Evolutionary conservation across 2,329 filamentous ascomycete species (phyloP).

Genomic region (Alternaria sp.): DNA sequence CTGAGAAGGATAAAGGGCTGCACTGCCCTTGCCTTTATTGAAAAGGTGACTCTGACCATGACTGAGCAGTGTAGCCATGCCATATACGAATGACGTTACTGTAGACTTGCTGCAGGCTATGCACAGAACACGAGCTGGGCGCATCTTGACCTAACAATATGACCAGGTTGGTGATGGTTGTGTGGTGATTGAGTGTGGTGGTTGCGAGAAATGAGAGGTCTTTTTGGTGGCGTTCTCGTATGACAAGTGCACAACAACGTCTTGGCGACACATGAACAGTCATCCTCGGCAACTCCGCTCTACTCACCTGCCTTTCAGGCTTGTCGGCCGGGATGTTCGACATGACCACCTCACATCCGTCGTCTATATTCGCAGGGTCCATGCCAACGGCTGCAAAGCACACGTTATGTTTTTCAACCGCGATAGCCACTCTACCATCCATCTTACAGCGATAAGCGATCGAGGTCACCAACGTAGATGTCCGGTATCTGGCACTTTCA

Average conservation of each 20-base stretch:
- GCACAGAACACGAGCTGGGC: not conserved
- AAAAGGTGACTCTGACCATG: slow-evolving; percentile 14
- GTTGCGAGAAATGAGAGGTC: slow-evolving; percentile 3
- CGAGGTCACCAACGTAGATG: not conserved
- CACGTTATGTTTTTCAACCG: not conserved
- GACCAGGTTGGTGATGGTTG: not conserved
- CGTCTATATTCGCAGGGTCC: not conserved
- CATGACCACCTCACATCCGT: not conserved
- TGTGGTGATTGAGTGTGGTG: not conserved
- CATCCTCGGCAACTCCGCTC: slow-evolving; percentile 5
- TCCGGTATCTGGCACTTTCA: not conserved
- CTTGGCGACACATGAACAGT: slow-evolving; percentile 16
- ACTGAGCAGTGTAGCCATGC: not conserved
- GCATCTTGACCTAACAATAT: not conserved
- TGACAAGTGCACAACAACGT: slow-evolving; percentile 14
- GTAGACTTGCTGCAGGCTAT: not conserved
- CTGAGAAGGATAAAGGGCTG: slow-evolving; percentile 21
- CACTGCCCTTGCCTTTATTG: slow-evolving; percentile 22
- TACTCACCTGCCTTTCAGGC: not conserved
- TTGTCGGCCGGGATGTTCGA: not conserved
- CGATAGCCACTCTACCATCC: not conserved
- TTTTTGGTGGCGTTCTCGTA: slow-evolving; percentile 17
- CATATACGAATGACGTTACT: not conserved
- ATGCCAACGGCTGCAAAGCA: not conserved
- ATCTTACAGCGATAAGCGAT: not conserved